Percentiles rank a stretch among this genome's conserved stretches.
These are phyloP conservation scores for Aspergillus tubingensis DNA, from an alignment of 2,329 filamentous ascomycete species.

Conservation along the genomic window DNA sequence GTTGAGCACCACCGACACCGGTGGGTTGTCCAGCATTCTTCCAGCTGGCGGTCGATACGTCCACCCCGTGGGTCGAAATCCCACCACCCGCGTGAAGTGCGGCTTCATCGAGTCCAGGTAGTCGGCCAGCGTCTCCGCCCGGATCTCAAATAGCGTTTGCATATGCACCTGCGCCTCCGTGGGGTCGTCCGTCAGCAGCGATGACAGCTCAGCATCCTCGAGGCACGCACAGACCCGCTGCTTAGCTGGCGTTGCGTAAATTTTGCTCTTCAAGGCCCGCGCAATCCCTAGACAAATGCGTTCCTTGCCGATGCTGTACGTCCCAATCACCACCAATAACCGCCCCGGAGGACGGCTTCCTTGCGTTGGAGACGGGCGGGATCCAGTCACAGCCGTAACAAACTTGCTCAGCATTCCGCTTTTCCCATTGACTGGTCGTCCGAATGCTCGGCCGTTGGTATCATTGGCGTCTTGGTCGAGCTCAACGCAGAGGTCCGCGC, in stretches of 20 bases:
- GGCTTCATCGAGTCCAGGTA: constrained; percentile 80
- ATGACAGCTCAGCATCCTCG: constrained; percentile 78
- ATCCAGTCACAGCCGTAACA: constrained; percentile 50
- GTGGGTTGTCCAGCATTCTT: constrained; percentile 62
- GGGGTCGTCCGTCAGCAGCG: constrained; percentile 76
- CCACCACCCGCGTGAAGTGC: constrained; percentile 82
- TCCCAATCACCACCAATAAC: constrained; percentile 88
- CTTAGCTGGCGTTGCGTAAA: constrained; percentile 82
- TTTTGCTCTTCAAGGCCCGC: constrained; percentile 79
- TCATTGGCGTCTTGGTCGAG: constrained; percentile 70
- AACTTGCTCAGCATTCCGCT: constrained; percentile 66
- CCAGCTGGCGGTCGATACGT: constrained; percentile 76
- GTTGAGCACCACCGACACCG: constrained; percentile 66
- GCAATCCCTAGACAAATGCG: constrained; percentile 93
- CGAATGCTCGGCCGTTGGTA: constrained; percentile 57
- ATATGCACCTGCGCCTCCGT: constrained; percentile 92
- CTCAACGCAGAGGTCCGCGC: constrained; percentile 81
- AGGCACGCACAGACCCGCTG: constrained; percentile 81
- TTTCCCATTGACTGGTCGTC: constrained; percentile 53
- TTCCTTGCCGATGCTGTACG: constrained; percentile 97
- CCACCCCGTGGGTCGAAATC: constrained; percentile 92
- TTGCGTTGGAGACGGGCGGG: constrained; percentile 26
- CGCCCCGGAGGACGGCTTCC: constrained; percentile 57
- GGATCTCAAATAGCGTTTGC: constrained; percentile 93
- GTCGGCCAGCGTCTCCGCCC: constrained; percentile 83